phyloP scores from a whole-genome alignment of 2,329 filamentous ascomycete genomes.

The Cytospora mali region DNA sequence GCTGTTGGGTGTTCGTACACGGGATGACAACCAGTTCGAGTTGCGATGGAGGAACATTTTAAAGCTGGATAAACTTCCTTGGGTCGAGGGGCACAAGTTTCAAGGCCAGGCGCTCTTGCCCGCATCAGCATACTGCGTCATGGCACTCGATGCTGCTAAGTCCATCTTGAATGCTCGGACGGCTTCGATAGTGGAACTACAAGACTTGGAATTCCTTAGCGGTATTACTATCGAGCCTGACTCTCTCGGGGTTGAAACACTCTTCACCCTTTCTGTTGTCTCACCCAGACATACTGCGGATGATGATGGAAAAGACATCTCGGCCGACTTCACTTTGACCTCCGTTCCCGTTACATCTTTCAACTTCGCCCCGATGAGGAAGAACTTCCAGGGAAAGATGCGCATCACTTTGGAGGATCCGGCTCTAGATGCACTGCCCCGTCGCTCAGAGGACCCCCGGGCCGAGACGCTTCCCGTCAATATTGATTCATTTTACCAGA shows the following conservation, averaged over 20 bases:
- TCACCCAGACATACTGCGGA: neutral
- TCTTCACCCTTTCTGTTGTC: constrained; percentile 40
- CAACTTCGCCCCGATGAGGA: constrained; percentile 39
- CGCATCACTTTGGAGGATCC: constrained; percentile 38
- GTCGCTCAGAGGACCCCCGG: constrained; percentile 20
- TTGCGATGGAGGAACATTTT: constrained; percentile 47
- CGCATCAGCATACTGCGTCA: constrained; percentile 50
- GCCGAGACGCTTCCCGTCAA: constrained; percentile 40
- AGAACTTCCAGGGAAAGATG: constrained; percentile 40
- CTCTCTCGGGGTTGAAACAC: constrained; percentile 39
- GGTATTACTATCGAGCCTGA: constrained; percentile 40
- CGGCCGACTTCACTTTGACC: constrained; percentile 39
- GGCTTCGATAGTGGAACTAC: constrained; percentile 37
- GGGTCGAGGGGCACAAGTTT: constrained; percentile 46
- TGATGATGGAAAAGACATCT: constrained; percentile 28
- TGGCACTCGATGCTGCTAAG: constrained; percentile 49
- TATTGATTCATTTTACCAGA: constrained; percentile 42
- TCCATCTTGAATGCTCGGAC: constrained; percentile 32
- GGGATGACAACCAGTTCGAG: constrained; percentile 41
- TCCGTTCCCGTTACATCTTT: constrained; percentile 38
- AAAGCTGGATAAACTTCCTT: constrained; percentile 42
- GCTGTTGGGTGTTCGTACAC: constrained; percentile 42
- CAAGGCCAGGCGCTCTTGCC: constrained; percentile 49
- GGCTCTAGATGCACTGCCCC: constrained; percentile 34
- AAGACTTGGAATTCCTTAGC: constrained; percentile 37